Evolutionary conservation across 495 filamentous ascomycete species (phyloP).

Genomic region (Neurospora cerealis): DNA sequence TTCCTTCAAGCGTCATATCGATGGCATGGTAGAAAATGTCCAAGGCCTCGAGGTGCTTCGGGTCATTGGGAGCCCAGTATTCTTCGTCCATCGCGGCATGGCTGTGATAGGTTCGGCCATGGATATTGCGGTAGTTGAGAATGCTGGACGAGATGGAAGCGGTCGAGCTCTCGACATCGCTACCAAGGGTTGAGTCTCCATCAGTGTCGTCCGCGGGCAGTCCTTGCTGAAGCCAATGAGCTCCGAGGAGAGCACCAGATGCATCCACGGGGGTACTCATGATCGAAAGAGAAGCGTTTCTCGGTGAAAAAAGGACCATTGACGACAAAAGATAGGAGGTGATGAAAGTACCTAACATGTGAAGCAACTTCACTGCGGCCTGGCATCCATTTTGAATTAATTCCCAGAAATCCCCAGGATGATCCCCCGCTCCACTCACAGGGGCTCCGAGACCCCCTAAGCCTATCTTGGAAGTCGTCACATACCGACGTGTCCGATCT

Average conservation of each 20-base stretch:
- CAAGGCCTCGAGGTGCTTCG: slow-evolving; percentile 24
- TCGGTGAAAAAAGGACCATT: neutral
- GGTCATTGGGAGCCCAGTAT: slow-evolving; percentile 27
- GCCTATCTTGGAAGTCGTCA: neutral
- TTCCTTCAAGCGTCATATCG: slow-evolving; percentile 26
- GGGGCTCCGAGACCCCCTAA: neutral
- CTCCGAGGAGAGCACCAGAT: neutral
- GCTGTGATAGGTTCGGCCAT: slow-evolving; percentile 33
- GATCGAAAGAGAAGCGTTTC: neutral
- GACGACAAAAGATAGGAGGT: neutral
- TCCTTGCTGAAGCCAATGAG: neutral
- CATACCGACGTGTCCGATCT: neutral
- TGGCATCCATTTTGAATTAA: neutral
- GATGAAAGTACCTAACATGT: neutral
- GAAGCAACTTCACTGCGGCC: neutral
- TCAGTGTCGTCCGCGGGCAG: neutral
- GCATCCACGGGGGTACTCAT: neutral
- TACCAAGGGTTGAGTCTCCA: neutral
- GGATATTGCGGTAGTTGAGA: slow-evolving; percentile 30
- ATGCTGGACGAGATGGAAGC: slow-evolving; percentile 36
- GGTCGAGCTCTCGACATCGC: slow-evolving; percentile 15
- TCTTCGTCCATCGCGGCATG: slow-evolving; percentile 17
- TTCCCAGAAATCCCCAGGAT: neutral
- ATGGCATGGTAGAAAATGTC: slow-evolving; percentile 29
- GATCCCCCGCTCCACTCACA: neutral